Evolutionary conservation across 345 rosid species (phyloP), one percentile per base, ranked within the genome.

Genomic region (Eutrema heterophyllum): DNA sequence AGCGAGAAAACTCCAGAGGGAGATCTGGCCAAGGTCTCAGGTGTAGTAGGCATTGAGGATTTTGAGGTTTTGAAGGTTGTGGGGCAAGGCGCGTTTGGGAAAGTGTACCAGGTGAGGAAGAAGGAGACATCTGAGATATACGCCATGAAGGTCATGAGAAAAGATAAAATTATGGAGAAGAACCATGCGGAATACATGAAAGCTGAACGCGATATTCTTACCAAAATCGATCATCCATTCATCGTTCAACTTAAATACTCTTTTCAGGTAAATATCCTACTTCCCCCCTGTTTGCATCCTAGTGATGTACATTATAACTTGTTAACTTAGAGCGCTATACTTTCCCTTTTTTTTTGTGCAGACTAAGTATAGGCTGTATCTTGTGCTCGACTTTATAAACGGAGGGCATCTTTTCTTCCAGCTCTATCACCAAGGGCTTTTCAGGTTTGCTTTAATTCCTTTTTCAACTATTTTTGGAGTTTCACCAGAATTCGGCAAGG

Each of bases 121-220:
- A 92, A 78, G 70, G 90, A 87, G 26, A 87, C 99, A 0, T 80
- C 88, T 6, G 97, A 95, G 77, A 88, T 95, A 70, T 89, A 76
- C 64, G 99, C 99, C 3, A 95, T 95, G 99, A 95, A 95, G 86
- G 99, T 95, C 62, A 87, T 95, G 98, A 78, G 99, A 50, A 95
- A 95, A 85, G 99, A 95, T 76, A 86, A 79, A 67, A 88, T 95
- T 10, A 83, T 95, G 86, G 97, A 95, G 87, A 92, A 86, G 83
- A 86, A 95, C 80, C 98, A 90, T 44, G 96, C 86, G 1, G 97
- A 84, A 61, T 95, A 92, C 86, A 95, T 90, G 99, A 90, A 87
- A 83, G 93, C 96, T 18, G 99, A 95, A 80, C 91, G 95, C 56
- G 96, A 95, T 57, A 95, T 95, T 65, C 80, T 95, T 36, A 90